phyloP scores from a whole-genome alignment of 2,329 filamentous ascomycete species.

The Pestalotiopsis sp. region DNA sequence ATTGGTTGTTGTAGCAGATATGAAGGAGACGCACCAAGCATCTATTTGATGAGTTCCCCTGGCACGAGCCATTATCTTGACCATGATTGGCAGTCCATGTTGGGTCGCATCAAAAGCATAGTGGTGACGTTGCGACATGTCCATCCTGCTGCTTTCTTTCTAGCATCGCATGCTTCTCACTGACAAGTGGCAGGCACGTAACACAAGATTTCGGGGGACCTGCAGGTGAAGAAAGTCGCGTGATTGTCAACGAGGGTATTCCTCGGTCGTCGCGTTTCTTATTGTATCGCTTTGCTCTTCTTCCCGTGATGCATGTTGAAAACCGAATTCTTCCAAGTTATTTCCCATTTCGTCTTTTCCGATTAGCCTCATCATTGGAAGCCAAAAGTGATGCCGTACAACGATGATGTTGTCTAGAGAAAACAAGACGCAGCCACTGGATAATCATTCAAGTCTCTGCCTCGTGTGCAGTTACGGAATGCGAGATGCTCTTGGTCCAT shows the following conservation, averaged over 20 bases:
- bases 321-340: background rate
- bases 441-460: background rate
- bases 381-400: background rate
- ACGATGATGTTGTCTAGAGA: background rate
- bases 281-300: background rate
- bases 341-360: background rate
- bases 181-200: background rate
- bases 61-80: background rate
- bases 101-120: background rate
- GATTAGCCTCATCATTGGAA: background rate
- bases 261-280: background rate
- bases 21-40: too few relatives aligned
- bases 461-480: too few relatives aligned
- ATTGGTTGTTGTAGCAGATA: too few relatives aligned
- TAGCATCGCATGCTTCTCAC: background rate
- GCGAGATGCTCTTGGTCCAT: background rate
- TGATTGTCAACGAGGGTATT: background rate
- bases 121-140: background rate
- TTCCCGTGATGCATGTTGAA: background rate
- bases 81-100: background rate
- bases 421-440: background rate
- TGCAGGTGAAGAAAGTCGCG: background rate
- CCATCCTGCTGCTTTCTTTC: background rate
- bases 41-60: background rate
- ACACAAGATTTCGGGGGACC: background rate